A percentile compares a stretch with the other conserved stretches of the same genome.
phyloP scores from a whole-genome alignment of 2,329 filamentous ascomycete species.

The Epichloe sp. region DNA sequence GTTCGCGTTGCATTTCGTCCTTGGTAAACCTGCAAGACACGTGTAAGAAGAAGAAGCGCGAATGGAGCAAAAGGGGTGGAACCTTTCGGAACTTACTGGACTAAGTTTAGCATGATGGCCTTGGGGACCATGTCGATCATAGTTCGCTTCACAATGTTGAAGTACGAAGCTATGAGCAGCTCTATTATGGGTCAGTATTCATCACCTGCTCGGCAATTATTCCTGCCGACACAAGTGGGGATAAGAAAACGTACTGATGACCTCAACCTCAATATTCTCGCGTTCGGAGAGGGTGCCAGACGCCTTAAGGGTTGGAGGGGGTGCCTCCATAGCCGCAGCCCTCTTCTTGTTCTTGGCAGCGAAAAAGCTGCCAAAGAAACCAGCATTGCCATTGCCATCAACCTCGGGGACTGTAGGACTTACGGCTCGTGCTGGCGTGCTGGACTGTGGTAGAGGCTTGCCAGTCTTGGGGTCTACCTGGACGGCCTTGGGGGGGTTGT shows the following conservation, averaged over 20 bases:
- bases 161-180: constrained; percentile 91
- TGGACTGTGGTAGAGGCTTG: constrained; percentile 64
- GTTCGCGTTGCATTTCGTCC: constrained; percentile 95
- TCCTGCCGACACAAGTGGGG: background rate
- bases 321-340: constrained; percentile 98
- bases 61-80: background rate
- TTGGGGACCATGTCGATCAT: constrained; percentile 99
- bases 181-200: constrained; percentile 35
- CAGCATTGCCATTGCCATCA: constrained; percentile 43
- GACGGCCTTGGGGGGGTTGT: constrained; percentile 66
- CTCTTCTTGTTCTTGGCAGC: constrained; percentile 99
- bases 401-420: constrained; percentile 55
- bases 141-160: constrained; percentile 92
- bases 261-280: constrained; percentile 90
- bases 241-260: constrained; percentile 63
- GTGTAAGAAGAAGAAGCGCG: background rate
- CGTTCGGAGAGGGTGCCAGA: constrained; percentile 88
- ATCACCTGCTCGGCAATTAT: background rate
- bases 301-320: constrained; percentile 89
- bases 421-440: constrained; percentile 56
- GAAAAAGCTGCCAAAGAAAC: constrained; percentile 98
- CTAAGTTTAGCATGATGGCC: constrained; percentile 94
- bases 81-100: constrained; percentile 54
- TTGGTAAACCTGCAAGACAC: constrained; percentile 60
- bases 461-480: constrained; percentile 98